Evolutionary conservation across 2,329 filamentous ascomycete genomes (phyloP), one percentile per base, ranked within the genome.

Genomic region (Ophiobolus disseminans): DNA sequence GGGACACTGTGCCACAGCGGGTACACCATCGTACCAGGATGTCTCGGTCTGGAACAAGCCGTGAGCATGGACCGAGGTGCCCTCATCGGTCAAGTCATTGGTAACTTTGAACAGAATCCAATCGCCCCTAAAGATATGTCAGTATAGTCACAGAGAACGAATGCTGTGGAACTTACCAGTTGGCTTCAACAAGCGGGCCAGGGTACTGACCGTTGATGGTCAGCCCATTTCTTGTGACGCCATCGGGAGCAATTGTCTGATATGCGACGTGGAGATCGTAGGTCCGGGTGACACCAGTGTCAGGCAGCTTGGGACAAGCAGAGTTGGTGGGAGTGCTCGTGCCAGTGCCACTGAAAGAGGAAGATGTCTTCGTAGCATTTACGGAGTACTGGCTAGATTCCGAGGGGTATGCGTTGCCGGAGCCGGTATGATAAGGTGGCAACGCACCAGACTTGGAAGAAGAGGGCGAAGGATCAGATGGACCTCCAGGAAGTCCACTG

Each of bases 1-100:
- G 2, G 72, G 72, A 40, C 70, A 74, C 40, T 73, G 69, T 21
- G 50, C 46, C 22, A 72, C 61, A 9, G 65, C 64, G 3, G 70
- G 68, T 2, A 73, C 70, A 45, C 70, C 70, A 46, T 73, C 70
- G 43, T 66, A 70, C 65, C 66, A 73, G 7, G 65, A 59, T 17
- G 66, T 70, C n/a, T 58, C 54, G 13, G 53, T 57, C 28, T 73
- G 70, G 20, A 69, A 46, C 13, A 73, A 47, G 34, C 70, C 69
- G 36, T 72, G 67, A 32, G 66, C 68, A 42, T 74, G 71, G 14
- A 74, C 41, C 1, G 69, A 34, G 10, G 71, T 73, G 8, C 70
- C 70, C 38, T 73, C 69, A 26, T 66, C 55, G 2, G 62, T 63
- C 13, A 69, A 45, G 7, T 63, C 62, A 48, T 74, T 74, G 1